A percentile compares a stretch with the other conserved stretches of the same genome.
These are phyloP conservation scores for Aureobasidium lini DNA, from an alignment of 2,329 filamentous ascomycete species.

Conservation along the genomic window DNA sequence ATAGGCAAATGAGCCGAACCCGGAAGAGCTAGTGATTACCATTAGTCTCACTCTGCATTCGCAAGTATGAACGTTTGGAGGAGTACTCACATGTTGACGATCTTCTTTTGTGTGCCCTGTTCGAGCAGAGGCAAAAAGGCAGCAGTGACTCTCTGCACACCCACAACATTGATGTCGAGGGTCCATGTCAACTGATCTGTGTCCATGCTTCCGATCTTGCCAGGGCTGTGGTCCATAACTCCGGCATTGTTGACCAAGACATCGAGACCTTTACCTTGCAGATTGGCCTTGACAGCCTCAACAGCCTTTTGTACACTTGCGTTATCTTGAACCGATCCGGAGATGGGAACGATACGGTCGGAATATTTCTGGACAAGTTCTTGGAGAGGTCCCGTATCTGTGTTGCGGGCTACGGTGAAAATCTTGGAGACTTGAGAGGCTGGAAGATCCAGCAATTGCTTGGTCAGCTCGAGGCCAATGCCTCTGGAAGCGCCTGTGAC, in stretches of 20 bases:
- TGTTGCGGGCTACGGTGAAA: conserved; percentile 33
- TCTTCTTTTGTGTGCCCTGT: conserved; percentile 34
- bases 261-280: conserved; percentile 37
- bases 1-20: conserved; percentile 35
- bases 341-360: conserved; percentile 31
- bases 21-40: conserved; percentile 30
- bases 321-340: conserved; percentile 32
- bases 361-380: conserved; percentile 29
- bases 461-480: conserved; percentile 30
- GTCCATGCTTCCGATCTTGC: conserved; percentile 12
- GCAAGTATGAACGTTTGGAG: neutral
- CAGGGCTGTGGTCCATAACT: conserved; percentile 16
- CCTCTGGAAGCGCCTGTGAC: conserved; percentile 31
- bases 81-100: conserved; percentile 36
- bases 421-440: conserved; percentile 30
- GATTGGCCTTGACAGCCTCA: conserved; percentile 24
- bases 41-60: neutral
- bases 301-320: conserved; percentile 31
- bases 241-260: conserved; percentile 43
- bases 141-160: conserved; percentile 33
- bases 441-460: conserved; percentile 26
- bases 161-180: conserved; percentile 32
- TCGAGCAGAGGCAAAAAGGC: conserved; percentile 32
- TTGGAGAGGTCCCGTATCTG: conserved; percentile 27
- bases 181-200: conserved; percentile 22